These are phyloP conservation scores for Botryotinia calthae DNA, from an alignment of 2,329 filamentous ascomycete genomes.

Conservation along the genomic window DNA sequence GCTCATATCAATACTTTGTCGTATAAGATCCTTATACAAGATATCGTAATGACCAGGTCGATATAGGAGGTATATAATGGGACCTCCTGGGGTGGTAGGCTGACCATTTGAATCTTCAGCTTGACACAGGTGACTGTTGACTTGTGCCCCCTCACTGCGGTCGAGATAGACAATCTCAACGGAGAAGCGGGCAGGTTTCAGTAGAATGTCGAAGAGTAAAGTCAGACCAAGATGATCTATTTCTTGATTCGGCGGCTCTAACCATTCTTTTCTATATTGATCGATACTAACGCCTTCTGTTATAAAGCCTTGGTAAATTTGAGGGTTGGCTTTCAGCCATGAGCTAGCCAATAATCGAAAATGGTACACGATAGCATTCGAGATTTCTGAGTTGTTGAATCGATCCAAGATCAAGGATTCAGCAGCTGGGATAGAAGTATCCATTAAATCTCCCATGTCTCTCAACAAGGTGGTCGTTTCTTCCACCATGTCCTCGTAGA, in stretches of 20 bases:
- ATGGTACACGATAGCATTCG: constrained; percentile 82
- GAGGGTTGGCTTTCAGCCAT: constrained; percentile 74
- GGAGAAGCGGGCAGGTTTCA: constrained; percentile 74
- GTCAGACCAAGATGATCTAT: constrained; percentile 88
- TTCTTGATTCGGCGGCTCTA: constrained; percentile 75
- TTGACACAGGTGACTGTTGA: constrained; percentile 55
- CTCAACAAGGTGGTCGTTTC: constrained; percentile 68
- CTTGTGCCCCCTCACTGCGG: constrained; percentile 72
- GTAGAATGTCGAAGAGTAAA: constrained; percentile 72
- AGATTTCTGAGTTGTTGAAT: constrained; percentile 70
- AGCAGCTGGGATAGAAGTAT: constrained; percentile 44
- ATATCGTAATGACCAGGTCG: constrained; percentile 90
- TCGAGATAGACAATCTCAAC: constrained; percentile 92
- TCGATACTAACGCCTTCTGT: constrained; percentile 56
- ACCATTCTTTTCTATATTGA: constrained; percentile 65
- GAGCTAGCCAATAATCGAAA: constrained; percentile 77
- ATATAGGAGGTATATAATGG: constrained; percentile 59
- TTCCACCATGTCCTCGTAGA: constrained; percentile 82
- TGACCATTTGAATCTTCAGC: constrained; percentile 43
- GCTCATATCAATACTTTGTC: constrained; percentile 30
- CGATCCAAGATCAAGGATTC: constrained; percentile 55
- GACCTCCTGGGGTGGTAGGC: constrained; percentile 42
- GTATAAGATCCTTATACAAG: constrained; percentile 63
- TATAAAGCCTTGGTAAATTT: constrained; percentile 71
- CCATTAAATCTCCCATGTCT: constrained; percentile 58